phyloP scores from a whole-genome alignment of 345 rosid species.

The Arabidopsis arenosa region DNA sequence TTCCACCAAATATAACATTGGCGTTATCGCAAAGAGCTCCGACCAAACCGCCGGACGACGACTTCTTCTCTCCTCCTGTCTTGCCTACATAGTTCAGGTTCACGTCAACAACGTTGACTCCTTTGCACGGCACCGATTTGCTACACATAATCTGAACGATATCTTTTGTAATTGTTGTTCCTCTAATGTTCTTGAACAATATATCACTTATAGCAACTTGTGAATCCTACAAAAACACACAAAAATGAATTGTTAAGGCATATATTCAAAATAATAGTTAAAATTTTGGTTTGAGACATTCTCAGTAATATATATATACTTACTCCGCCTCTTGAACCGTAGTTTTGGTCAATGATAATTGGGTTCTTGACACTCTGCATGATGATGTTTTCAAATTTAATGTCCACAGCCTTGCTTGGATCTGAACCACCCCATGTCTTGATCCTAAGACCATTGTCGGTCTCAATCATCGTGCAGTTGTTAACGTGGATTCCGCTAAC shows the following conservation, averaged over 20 bases:
- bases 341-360: slow-evolving; percentile 49
- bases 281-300: background rate
- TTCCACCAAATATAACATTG: slow-evolving; percentile 38
- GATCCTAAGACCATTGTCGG: slow-evolving; percentile 47
- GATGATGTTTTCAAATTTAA: slow-evolving; percentile 37
- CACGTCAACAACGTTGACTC: slow-evolving; percentile 36
- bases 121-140: slow-evolving; percentile 41
- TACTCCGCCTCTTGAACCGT: slow-evolving; percentile 50
- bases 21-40: slow-evolving; percentile 42
- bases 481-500: slow-evolving; percentile 37
- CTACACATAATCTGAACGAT: slow-evolving; percentile 36
- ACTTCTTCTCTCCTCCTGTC: background rate
- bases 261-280: background rate
- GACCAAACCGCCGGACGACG: slow-evolving; percentile 12
- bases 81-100: slow-evolving; percentile 26
- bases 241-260: background rate
- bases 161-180: slow-evolving; percentile 43
- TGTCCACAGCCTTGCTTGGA: slow-evolving; percentile 28
- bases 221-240: slow-evolving; percentile 31
- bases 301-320: slow-evolving; percentile 7
- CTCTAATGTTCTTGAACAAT: slow-evolving; percentile 43
- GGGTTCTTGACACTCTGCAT: slow-evolving; percentile 46
- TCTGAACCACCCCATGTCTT: slow-evolving; percentile 47
- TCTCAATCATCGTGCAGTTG: slow-evolving; percentile 39
- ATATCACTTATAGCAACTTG: slow-evolving; percentile 36